Evolutionary conservation across 2,329 filamentous ascomycete genomes (phyloP), one percentile per base, ranked within the genome.

Genomic region (Aspergillus sp.): DNA sequence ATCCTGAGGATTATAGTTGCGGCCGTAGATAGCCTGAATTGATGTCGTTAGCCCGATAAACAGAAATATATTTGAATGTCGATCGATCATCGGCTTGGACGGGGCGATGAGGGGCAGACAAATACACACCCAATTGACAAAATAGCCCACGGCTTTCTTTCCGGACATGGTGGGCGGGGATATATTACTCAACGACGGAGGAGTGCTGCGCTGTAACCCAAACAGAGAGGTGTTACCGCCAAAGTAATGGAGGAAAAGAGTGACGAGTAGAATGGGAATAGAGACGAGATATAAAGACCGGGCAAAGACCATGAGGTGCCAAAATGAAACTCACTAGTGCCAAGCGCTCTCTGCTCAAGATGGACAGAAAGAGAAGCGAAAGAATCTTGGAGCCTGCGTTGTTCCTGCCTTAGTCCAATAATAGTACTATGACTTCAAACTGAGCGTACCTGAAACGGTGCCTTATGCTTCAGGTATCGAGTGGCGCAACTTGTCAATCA

Each of bases 1-100:
- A 69, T 95, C 87, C 69, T 95, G 89, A 0, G 92, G 91, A 14
- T 86, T 83, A 71, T 95, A 89, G 68, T 93, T 89, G 58, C 92
- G 86, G 43, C 81, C 90, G 74, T 96, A 96, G 66, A 96, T 93
- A 64, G 89, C 90, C 90, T 80, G 40, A 23, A 6, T 37, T 8
- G 35, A 39, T n/a, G 37, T n/a, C 9, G 23, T 46, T 59, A 45
- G 21, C 39, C 15, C 4, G 37, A 11, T 59, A 40, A 37, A 37
- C 35, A n/a, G 5, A 37, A 7, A 33, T 35, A 12, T 40, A 23
- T 39, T 43, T 7, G 21, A 33, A 40, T 14, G 21, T 56, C 37
- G 45, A n/a, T 31, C 27, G 8, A 31, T 31, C 27, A 11, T 11
- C 15, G 15, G 23, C 15, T 14, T 21, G 35, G 45, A 37, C 12